These are phyloP conservation scores for Sanguinoderma infundibulare DNA, from an alignment of 1,284 basidiomycete species.

Conservation along the genomic window DNA sequence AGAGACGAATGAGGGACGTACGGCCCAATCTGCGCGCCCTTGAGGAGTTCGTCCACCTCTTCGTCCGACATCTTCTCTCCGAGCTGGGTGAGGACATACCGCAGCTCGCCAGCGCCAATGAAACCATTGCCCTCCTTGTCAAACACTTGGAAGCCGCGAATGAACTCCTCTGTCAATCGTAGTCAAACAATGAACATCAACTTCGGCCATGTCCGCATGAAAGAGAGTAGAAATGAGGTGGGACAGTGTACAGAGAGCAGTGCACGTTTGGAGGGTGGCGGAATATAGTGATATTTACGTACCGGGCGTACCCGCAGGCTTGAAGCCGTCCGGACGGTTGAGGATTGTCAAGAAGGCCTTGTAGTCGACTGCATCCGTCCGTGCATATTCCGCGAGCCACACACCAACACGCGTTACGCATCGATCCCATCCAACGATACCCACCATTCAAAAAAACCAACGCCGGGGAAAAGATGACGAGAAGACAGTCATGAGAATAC, in stretches of 20 bases:
- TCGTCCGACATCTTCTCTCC: slow-evolving; percentile 98
- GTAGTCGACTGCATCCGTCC: slow-evolving; percentile 74
- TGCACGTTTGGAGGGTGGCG: too few species aligned
- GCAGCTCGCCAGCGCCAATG: slow-evolving; percentile 91
- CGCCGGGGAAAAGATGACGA: background rate
- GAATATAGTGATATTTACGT: slow-evolving; percentile 33
- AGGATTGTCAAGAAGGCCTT: slow-evolving; percentile 90
- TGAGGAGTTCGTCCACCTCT: slow-evolving; percentile 53
- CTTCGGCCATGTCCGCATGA: background rate
- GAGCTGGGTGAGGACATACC: slow-evolving; percentile 94
- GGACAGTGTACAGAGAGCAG: background rate
- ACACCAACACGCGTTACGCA: background rate
- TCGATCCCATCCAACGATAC: background rate
- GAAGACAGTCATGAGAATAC: slow-evolving; percentile 3
- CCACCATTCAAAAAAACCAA: background rate
- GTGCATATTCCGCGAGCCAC: background rate
- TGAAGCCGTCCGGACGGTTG: slow-evolving; percentile 96
- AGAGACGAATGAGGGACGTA: too few species aligned
- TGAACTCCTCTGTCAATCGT: slow-evolving; percentile 88
- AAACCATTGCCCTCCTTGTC: slow-evolving; percentile 98
- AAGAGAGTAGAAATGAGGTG: background rate
- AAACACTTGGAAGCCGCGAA: slow-evolving; percentile 99
- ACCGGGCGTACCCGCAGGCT: slow-evolving; percentile 93
- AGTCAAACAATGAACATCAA: background rate
- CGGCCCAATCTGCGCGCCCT: slow-evolving; percentile 45